A percentile compares a stretch with the other conserved stretches of the same genome.
Evolutionary conservation across 2,329 filamentous ascomycete genomes (phyloP).

Genomic region (Xylaria sp.): DNA sequence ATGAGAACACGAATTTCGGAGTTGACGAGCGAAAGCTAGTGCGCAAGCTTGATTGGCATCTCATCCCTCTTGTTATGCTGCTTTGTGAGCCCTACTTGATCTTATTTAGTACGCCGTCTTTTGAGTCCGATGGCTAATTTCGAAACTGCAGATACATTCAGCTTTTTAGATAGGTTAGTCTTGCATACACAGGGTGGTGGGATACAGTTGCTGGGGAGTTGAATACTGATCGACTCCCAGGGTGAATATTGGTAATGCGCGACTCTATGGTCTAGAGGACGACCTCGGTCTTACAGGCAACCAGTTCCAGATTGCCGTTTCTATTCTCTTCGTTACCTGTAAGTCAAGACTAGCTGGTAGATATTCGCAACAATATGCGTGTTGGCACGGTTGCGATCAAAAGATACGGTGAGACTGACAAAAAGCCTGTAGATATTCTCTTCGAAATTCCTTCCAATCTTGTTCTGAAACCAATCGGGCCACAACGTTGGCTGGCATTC

Average conservation of each 20-base stretch:
- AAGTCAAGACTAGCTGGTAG: conserved; percentile 45
- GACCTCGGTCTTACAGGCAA: conserved; percentile 69
- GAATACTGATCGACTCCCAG: conserved; percentile 45
- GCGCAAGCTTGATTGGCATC: conserved; percentile 70
- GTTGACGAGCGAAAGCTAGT: conserved; percentile 67
- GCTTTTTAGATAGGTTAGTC: conserved; percentile 74
- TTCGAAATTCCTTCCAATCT: conserved; percentile 75
- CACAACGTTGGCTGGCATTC: conserved; percentile 71
- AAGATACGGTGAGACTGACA: background rate
- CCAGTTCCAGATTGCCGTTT: conserved; percentile 76
- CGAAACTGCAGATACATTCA: conserved; percentile 66
- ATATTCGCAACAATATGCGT: background rate
- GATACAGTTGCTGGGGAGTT: background rate
- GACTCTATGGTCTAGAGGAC: conserved; percentile 70
- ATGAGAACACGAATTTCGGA: conserved; percentile 34
- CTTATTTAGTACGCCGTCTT: background rate
- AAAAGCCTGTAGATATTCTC: conserved; percentile 51
- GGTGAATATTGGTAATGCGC: conserved; percentile 79
- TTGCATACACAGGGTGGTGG: conserved; percentile 17
- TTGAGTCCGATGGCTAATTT: conserved; percentile 9
- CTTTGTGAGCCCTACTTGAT: conserved; percentile 56
- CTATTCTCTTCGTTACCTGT: conserved; percentile 74
- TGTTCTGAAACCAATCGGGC: conserved; percentile 70
- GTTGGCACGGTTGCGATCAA: background rate
- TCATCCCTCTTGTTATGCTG: conserved; percentile 74